Evolutionary conservation across 1,284 basidiomycete species (phyloP).

Genomic region (Sporisorium sorghi): DNA sequence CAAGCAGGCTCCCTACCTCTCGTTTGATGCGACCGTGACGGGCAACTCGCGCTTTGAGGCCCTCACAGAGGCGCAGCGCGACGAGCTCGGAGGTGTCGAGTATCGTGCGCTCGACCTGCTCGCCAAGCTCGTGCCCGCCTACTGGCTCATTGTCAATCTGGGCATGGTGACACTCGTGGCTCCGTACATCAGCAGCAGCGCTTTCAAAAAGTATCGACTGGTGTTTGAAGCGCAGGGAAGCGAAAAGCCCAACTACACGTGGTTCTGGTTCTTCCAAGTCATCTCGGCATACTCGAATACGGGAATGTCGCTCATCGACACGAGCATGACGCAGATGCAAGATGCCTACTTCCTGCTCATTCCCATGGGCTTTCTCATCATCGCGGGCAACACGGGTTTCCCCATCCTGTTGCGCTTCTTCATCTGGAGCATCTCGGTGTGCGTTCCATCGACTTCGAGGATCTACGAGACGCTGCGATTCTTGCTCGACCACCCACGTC

Average conservation of each 20-base stretch:
- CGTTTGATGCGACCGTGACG: conserved; percentile 75
- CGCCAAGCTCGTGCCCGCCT: conserved; percentile 70
- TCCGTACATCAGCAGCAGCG: conserved; percentile 61
- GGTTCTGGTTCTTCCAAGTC: conserved; percentile 88
- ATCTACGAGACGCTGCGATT: conserved; percentile 86
- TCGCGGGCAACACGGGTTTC: conserved; percentile 89
- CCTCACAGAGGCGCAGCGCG: conserved; percentile 83
- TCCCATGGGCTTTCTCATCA: conserved; percentile 75
- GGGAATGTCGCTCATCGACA: conserved; percentile 87
- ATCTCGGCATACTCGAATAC: conserved; percentile 90
- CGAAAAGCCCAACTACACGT: conserved; percentile 69
- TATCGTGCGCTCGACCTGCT: conserved; percentile 86
- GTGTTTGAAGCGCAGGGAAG: conserved; percentile 58
- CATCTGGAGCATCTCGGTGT: conserved; percentile 78
- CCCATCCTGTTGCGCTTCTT: conserved; percentile 67
- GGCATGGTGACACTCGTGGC: conserved; percentile 57
- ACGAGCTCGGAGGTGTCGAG: conserved; percentile 93
- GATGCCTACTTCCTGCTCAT: conserved; percentile 84
- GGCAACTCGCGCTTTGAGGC: conserved; percentile 86
- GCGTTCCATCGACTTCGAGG: conserved; percentile 75
- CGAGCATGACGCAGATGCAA: conserved; percentile 89
- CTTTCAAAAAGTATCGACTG: conserved; percentile 52
- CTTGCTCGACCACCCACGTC: conserved; percentile 92
- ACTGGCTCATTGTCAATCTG: conserved; percentile 44
- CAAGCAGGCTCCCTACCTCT: conserved; percentile 79